Conservation (phyloP, 2,329 filamentous ascomycete genomes). For the Fusarium sp. region DNA sequence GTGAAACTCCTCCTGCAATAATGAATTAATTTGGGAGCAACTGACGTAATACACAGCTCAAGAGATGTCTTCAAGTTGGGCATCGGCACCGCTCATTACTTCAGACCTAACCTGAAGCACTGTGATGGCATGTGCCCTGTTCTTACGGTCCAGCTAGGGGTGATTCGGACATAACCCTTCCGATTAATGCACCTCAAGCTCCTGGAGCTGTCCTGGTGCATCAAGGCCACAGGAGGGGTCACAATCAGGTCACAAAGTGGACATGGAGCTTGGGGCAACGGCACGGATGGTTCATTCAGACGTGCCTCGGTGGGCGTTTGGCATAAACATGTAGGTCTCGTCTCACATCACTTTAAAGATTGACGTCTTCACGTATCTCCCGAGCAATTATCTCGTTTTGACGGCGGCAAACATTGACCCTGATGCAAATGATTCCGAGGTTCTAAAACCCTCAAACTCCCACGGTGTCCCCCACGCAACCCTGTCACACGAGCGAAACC, state of each 20-base stretch:
- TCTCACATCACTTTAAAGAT: slow-evolving; percentile 47
- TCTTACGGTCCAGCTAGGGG: slow-evolving; percentile 11
- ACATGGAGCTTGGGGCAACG: slow-evolving; percentile 1
- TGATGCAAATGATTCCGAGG: slow-evolving; percentile 66
- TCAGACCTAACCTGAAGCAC: not conserved
- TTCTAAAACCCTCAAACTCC: slow-evolving; percentile 64
- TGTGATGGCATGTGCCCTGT: not conserved
- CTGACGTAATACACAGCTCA: slow-evolving; percentile 37
- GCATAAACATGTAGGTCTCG: slow-evolving; percentile 33
- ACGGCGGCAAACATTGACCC: slow-evolving; percentile 59
- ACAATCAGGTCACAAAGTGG: slow-evolving; percentile 20
- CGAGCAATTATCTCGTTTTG: slow-evolving; percentile 54
- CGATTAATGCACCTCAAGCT: not conserved
- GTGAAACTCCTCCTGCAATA: too few relatives aligned
- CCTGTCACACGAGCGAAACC: slow-evolving; percentile 57
- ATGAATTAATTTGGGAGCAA: slow-evolving; percentile 19
- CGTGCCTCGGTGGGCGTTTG: slow-evolving; percentile 27
- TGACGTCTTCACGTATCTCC: slow-evolving; percentile 50
- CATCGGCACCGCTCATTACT: slow-evolving; percentile 1
- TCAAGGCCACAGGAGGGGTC: slow-evolving; percentile 4
- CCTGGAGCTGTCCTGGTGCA: not conserved
- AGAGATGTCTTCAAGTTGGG: not conserved
- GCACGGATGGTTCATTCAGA: slow-evolving; percentile 29
- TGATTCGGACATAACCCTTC: too few relatives aligned
- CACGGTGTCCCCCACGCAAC: slow-evolving; percentile 60